Percentiles rank a stretch among this genome's conserved stretches.
phyloP scores from a whole-genome alignment of 2,329 filamentous ascomycete species.

The Calonectria pseudoreteaudii region DNA sequence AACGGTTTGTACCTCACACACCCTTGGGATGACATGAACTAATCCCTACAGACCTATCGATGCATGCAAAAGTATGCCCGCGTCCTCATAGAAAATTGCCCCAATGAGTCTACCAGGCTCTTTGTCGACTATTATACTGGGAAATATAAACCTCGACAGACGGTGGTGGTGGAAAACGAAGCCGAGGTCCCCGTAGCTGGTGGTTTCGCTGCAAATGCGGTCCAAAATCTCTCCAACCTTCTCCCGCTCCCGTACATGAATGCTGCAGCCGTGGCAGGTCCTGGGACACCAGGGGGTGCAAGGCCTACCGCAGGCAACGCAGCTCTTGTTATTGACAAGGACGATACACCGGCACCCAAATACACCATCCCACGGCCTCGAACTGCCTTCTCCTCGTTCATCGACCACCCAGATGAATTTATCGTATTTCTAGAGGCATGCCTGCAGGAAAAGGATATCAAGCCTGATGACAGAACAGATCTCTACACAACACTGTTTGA shows the following conservation, averaged over 20 bases:
- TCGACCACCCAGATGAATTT: slow-evolving; percentile 93
- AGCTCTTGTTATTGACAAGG: slow-evolving; percentile 61
- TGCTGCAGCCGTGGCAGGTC: slow-evolving; percentile 66
- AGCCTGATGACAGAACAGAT: slow-evolving; percentile 81
- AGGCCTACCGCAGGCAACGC: slow-evolving; percentile 65
- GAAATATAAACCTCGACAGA: slow-evolving; percentile 79
- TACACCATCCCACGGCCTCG: slow-evolving; percentile 87
- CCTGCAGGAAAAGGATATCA: slow-evolving; percentile 77
- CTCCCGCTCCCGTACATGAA: slow-evolving; percentile 90
- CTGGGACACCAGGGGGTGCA: slow-evolving; percentile 61
- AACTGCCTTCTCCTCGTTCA: slow-evolving; percentile 94
- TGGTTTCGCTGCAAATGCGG: slow-evolving; percentile 75
- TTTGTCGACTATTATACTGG: slow-evolving; percentile 98
- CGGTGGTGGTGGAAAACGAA: slow-evolving; percentile 55
- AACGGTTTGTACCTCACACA: slow-evolving; percentile 63
- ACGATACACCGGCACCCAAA: slow-evolving; percentile 60
- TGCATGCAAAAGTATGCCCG: slow-evolving; percentile 96
- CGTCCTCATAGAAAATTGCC: slow-evolving; percentile 88
- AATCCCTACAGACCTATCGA: slow-evolving; percentile 75
- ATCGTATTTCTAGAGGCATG: slow-evolving; percentile 93
- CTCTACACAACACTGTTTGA: slow-evolving; percentile 96
- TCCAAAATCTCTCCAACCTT: slow-evolving; percentile 87
- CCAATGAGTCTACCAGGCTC: slow-evolving; percentile 82
- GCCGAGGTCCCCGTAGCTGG: slow-evolving; percentile 52
- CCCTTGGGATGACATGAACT: slow-evolving; percentile 35